phyloP scores from a whole-genome alignment of 345 rosid species.

The Sisymbrium irio region DNA sequence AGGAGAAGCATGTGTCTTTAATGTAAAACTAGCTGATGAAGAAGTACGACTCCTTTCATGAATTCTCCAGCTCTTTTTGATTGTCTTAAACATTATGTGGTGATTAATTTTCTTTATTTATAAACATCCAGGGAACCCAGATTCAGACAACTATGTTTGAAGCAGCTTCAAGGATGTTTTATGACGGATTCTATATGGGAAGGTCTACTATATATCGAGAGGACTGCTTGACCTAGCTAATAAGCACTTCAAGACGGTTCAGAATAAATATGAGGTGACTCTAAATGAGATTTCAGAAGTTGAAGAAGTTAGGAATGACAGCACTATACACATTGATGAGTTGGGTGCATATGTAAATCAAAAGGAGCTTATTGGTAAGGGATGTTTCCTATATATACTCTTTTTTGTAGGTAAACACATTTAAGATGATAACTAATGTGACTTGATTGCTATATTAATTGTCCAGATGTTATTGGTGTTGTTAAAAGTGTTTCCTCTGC shows the following conservation, averaged over 20 bases:
- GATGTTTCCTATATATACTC: not conserved
- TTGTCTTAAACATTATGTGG: not conserved
- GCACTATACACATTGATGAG: no score
- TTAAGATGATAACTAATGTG: no score
- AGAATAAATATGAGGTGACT: conserved; percentile 90
- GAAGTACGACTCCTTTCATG: conserved; percentile 52
- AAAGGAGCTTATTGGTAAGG: conserved; percentile 74
- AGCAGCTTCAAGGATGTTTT: conserved; percentile 77
- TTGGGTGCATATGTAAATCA: conserved; percentile 68
- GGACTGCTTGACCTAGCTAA: conserved; percentile 58
- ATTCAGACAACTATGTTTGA: conserved; percentile 97
- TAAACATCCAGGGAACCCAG: conserved; percentile 68
- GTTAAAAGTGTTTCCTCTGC: not conserved
- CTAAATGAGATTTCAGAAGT: conserved; percentile 80
- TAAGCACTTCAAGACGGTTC: conserved; percentile 65
- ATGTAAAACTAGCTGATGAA: conserved; percentile 88
- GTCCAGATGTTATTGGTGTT: not conserved
- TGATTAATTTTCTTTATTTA: not conserved
- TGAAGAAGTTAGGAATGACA: conserved; percentile 57
- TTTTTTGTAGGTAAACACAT: no score
- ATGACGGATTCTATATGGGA: conserved; percentile 69
- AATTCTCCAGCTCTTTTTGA: not conserved
- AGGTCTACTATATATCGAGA: conserved; percentile 78
- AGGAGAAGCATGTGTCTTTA: conserved; percentile 98
- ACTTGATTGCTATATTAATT: no score